A percentile compares a stretch with the other conserved stretches of the same genome.
phyloP scores from a whole-genome alignment of 345 rosid genomes.

The Hibiscus syriacus region DNA sequence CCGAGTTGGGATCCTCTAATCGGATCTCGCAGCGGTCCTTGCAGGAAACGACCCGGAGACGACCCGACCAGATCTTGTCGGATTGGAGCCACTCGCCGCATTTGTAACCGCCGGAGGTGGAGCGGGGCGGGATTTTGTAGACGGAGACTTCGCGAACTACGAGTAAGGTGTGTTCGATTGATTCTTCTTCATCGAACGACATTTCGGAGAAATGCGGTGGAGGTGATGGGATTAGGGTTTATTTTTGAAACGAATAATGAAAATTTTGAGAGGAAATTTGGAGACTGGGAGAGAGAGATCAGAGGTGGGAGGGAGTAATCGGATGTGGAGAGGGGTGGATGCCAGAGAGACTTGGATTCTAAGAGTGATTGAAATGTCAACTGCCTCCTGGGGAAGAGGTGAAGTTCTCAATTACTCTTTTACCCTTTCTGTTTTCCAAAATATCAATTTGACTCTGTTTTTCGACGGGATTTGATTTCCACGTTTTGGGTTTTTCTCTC shows the following conservation, averaged over 20 bases:
- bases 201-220: slow-evolving; percentile 11
- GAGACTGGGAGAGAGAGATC: not conserved
- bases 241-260: not conserved
- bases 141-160: slow-evolving; percentile 91
- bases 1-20: slow-evolving; percentile 85
- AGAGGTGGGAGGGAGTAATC: slow-evolving; percentile 1
- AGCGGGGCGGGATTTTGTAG: slow-evolving; percentile 89
- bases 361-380: slow-evolving; percentile 11
- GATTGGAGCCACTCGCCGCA: slow-evolving; percentile 99
- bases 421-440: not conserved
- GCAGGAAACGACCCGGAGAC: slow-evolving; percentile 93
- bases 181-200: slow-evolving; percentile 90
- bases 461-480: not conserved
- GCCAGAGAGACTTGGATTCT: slow-evolving; percentile 8
- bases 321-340: not conserved
- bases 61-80: slow-evolving; percentile 98
- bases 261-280: not conserved
- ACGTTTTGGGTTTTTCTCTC: not conserved
- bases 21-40: slow-evolving; percentile 98
- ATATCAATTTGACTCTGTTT: not conserved
- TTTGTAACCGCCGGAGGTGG: slow-evolving; percentile 94
- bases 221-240: not conserved
- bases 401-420: not conserved
- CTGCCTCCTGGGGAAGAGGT: not conserved
- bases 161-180: slow-evolving; percentile 87